Percentiles rank a stretch among this genome's conserved stretches.
These are phyloP conservation scores for Diaporthe ampelina DNA, from an alignment of 2,329 filamentous ascomycete genomes.

Conservation along the genomic window DNA sequence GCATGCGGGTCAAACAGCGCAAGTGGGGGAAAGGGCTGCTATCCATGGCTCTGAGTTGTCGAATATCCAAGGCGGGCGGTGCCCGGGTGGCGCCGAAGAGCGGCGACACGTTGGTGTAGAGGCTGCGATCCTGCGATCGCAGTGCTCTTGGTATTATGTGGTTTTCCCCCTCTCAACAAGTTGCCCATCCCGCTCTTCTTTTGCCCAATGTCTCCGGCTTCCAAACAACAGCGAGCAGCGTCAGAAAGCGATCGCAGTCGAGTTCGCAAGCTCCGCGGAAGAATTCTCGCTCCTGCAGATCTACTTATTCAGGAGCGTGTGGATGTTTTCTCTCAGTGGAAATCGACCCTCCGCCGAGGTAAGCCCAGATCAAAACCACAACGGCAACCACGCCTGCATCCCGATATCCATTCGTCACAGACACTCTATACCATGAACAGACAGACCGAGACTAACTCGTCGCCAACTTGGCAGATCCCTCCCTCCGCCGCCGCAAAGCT, in stretches of 20 bases:
- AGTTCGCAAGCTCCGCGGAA: background rate
- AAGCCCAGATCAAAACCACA: background rate
- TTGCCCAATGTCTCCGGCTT: background rate
- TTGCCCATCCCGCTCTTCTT: background rate
- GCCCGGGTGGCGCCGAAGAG: background rate
- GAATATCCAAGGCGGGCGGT: background rate
- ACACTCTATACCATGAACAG: background rate
- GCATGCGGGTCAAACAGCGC: background rate
- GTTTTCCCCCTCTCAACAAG: background rate
- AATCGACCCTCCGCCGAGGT: conserved; percentile 8
- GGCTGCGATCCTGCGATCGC: conserved; percentile 6
- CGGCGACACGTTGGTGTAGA: background rate
- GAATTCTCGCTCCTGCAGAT: background rate
- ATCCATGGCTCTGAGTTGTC: background rate
- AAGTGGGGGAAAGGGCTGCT: background rate
- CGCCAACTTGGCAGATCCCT: background rate
- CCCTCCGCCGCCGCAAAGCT: background rate
- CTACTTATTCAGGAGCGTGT: conserved; percentile 2
- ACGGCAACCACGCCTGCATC: background rate
- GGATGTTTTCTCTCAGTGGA: conserved; percentile 18
- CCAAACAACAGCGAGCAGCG: background rate
- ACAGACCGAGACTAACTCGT: background rate
- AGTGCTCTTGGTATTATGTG: background rate
- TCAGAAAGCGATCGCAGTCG: background rate
- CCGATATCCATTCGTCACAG: no score